phyloP scores from a whole-genome alignment of 2,329 filamentous ascomycete species.

The Diaporthe citriasiana region DNA sequence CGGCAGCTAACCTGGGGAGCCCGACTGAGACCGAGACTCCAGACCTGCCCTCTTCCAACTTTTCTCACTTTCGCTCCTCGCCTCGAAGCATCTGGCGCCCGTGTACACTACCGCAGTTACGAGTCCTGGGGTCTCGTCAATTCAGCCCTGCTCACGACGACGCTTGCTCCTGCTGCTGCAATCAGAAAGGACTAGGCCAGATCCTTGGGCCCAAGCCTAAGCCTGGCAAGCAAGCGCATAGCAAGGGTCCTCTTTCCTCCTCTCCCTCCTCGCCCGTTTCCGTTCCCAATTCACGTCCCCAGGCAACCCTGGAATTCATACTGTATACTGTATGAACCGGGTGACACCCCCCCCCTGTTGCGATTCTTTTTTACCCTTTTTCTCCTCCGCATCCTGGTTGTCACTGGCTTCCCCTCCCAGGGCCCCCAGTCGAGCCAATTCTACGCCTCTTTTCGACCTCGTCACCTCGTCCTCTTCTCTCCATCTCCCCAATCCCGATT shows the following conservation, averaged over 20 bases:
- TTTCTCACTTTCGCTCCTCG: conserved; percentile 6
- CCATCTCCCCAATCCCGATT: conserved; percentile 34
- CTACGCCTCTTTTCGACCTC: conserved; percentile 38
- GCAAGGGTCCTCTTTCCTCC: conserved; percentile 26
- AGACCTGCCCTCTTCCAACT: conserved; percentile 1
- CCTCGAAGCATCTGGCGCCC: conserved; percentile 21
- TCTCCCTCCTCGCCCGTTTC: conserved; percentile 18
- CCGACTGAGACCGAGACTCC: conserved; percentile 12
- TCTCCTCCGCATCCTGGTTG: conserved; percentile 36
- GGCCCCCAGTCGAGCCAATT: conserved; percentile 37
- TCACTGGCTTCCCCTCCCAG: conserved; percentile 35
- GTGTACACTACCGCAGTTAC: conserved; percentile 13
- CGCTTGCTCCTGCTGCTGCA: conserved; percentile 22
- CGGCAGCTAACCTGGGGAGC: conserved; percentile 24
- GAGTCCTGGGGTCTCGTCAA: conserved; percentile 12
- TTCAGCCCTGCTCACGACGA: conserved; percentile 18
- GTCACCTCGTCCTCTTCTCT: conserved; percentile 35
- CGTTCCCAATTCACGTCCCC: conserved; percentile 22
- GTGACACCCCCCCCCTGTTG: conserved; percentile 31
- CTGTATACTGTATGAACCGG: conserved; percentile 28
- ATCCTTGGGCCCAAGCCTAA: conserved; percentile 30
- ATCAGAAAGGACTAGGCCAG: conserved; percentile 20
- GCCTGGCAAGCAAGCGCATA: conserved; percentile 16
- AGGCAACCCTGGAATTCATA: conserved; percentile 35
- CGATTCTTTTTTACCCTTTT: conserved; percentile 34